phyloP scores from a whole-genome alignment of 106 monocot genomes.

The Platanthera zijinensis region DNA sequence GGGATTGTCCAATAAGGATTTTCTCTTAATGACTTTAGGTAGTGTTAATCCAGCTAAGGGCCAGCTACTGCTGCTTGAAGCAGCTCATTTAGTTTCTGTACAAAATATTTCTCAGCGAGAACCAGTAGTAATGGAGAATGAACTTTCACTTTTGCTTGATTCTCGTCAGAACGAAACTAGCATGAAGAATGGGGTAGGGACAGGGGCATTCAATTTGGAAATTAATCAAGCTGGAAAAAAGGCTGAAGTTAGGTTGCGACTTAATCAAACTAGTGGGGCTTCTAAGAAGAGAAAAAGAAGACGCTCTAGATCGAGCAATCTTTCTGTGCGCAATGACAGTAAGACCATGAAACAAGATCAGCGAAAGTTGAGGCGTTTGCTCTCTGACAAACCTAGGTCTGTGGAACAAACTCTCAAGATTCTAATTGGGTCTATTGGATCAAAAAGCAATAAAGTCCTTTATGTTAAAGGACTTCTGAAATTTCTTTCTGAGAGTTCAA shows the following conservation, averaged over 20 bases:
- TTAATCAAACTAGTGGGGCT: slow-evolving; percentile 1
- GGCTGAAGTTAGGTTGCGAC: slow-evolving; percentile 13
- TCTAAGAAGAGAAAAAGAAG: slow-evolving; percentile 35
- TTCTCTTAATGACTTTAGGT: slow-evolving; percentile 80
- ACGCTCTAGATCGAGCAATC: slow-evolving; percentile 14
- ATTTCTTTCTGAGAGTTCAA: slow-evolving; percentile 60
- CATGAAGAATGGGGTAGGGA: slow-evolving; percentile 6
- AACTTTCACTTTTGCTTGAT: slow-evolving; percentile 20
- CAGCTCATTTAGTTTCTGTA: slow-evolving; percentile 51
- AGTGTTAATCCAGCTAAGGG: slow-evolving; percentile 93
- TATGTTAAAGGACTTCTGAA: slow-evolving; percentile 63
- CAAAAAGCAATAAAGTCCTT: slow-evolving; percentile 85
- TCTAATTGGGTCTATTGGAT: slow-evolving; percentile 89
- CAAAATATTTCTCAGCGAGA: slow-evolving; percentile 32
- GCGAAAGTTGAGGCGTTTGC: slow-evolving; percentile 27
- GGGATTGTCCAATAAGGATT: slow-evolving; percentile 68
- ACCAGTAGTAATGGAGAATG: slow-evolving; percentile 22
- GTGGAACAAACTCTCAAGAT: slow-evolving; percentile 49
- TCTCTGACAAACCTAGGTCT: slow-evolving; percentile 19
- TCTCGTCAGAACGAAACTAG: slow-evolving; percentile 24
- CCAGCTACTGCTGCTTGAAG: slow-evolving; percentile 67
- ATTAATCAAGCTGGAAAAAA: slow-evolving; percentile 21
- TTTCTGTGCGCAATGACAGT: slow-evolving; percentile 4
- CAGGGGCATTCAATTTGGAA: slow-evolving; percentile 7
- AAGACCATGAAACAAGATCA: slow-evolving; percentile 12